Evolutionary conservation across 306 rosid species (phyloP).

Genomic region (Senna siamea): DNA sequence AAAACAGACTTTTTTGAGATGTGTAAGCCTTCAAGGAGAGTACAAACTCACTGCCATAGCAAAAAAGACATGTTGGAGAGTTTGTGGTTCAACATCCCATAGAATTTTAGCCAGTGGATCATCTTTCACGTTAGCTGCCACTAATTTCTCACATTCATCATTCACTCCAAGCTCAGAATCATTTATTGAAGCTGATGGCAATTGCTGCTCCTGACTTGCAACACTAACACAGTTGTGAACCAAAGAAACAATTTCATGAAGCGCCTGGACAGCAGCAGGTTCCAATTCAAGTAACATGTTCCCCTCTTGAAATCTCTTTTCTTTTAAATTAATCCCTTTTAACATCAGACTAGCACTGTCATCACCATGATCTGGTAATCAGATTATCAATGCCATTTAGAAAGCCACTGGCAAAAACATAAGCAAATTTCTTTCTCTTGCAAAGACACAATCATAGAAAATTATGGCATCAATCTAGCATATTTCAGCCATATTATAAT

Average conservation of each 20-base stretch:
- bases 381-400: slow-evolving; percentile 43
- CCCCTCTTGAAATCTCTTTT: slow-evolving; percentile 48
- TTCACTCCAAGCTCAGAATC: slow-evolving; percentile 49
- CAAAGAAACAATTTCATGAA: slow-evolving; percentile 79
- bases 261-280: slow-evolving; percentile 67
- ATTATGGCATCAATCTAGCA: slow-evolving; percentile 27
- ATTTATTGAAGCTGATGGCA: slow-evolving; percentile 51
- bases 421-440: slow-evolving; percentile 29
- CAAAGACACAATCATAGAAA: slow-evolving; percentile 21
- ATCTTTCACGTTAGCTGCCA: slow-evolving; percentile 51
- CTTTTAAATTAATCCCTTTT: slow-evolving; percentile 53
- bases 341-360: slow-evolving; percentile 43
- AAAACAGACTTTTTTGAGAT: slow-evolving; percentile 22
- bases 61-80: slow-evolving; percentile 73
- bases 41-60: slow-evolving; percentile 78
- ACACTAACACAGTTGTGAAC: slow-evolving; percentile 66
- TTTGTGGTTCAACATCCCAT: slow-evolving; percentile 59
- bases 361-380: slow-evolving; percentile 54
- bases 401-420: slow-evolving; percentile 25
- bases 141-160: slow-evolving; percentile 46
- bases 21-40: slow-evolving; percentile 35
- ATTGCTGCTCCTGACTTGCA: slow-evolving; percentile 46
- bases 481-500: slow-evolving; percentile 31
- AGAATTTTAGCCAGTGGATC: slow-evolving; percentile 76
- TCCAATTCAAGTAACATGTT: slow-evolving; percentile 57